These are phyloP conservation scores for Triticum timopheevii DNA, from an alignment of 176 grass and related monocot species.

Conservation along the genomic window DNA sequence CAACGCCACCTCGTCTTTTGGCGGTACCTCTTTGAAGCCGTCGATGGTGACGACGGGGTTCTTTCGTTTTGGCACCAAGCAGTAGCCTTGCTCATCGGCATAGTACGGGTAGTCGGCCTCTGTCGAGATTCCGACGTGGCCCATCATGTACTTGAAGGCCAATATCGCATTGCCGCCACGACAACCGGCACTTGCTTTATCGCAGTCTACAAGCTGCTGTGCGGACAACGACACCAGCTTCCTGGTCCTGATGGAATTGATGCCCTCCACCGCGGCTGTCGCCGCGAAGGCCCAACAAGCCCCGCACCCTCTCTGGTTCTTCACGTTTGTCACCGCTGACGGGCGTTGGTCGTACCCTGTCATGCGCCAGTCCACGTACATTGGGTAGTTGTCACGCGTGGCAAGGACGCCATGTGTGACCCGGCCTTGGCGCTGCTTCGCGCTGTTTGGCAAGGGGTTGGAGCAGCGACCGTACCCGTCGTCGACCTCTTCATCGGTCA, in stretches of 20 bases:
- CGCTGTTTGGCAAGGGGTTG: too few relatives aligned
- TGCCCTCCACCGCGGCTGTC: conserved; percentile 19
- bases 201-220: conserved; percentile 38
- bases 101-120: neutral
- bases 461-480: too few relatives aligned
- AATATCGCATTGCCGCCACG: neutral
- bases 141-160: neutral
- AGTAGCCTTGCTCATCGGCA: neutral
- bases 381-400: too few relatives aligned
- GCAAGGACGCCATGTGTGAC: too few relatives aligned
- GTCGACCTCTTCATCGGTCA: too few relatives aligned
- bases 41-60: neutral
- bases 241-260: conserved; percentile 34
- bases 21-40: neutral
- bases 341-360: too few relatives aligned
- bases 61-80: neutral
- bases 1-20: neutral
- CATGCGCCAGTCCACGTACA: too few relatives aligned
- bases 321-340: too few relatives aligned
- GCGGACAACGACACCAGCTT: conserved; percentile 10
- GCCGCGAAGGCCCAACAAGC: too few relatives aligned
- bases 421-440: too few relatives aligned
- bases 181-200: neutral
- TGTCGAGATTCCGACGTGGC: neutral
- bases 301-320: too few relatives aligned